Percentiles rank a stretch among this genome's conserved stretches.
These are phyloP conservation scores for Anthracocystis walkeri DNA, from an alignment of 1,284 basidiomycete genomes.

Conservation along the genomic window DNA sequence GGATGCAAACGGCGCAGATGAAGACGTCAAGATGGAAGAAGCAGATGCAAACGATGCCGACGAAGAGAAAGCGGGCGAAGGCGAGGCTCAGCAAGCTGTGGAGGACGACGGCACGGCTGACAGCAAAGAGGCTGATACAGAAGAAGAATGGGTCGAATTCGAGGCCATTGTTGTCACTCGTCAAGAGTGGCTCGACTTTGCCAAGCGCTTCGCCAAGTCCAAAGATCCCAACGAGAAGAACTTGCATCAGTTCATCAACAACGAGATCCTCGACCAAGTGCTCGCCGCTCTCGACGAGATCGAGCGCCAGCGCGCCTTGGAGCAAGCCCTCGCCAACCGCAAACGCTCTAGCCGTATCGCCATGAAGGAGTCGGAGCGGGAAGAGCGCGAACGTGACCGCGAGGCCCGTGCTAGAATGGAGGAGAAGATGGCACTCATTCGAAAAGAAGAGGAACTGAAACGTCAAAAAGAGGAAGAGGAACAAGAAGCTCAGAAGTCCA, in stretches of 20 bases:
- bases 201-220: slow-evolving; percentile 78
- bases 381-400: slow-evolving; percentile 72
- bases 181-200: slow-evolving; percentile 76
- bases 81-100: slow-evolving; percentile 40
- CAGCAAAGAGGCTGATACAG: slow-evolving; percentile 44
- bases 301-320: slow-evolving; percentile 74
- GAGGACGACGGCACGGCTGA: slow-evolving; percentile 56
- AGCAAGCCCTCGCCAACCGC: slow-evolving; percentile 77
- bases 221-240: slow-evolving; percentile 83
- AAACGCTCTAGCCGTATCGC: slow-evolving; percentile 88
- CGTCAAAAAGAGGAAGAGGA: slow-evolving; percentile 70
- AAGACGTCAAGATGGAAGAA: slow-evolving; percentile 27
- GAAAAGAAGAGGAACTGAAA: slow-evolving; percentile 75
- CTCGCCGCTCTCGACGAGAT: slow-evolving; percentile 71
- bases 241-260: slow-evolving; percentile 77
- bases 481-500: slow-evolving; percentile 70
- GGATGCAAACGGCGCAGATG: slow-evolving; percentile 7
- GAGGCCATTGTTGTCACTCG: slow-evolving; percentile 79
- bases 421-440: slow-evolving; percentile 71
- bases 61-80: slow-evolving; percentile 28
- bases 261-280: slow-evolving; percentile 78
- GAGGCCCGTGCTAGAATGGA: slow-evolving; percentile 69
- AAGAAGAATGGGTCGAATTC: slow-evolving; percentile 67
- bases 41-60: slow-evolving; percentile 54
- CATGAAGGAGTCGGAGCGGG: slow-evolving; percentile 74